phyloP scores from a whole-genome alignment of 225 moss, liverwort and hornwort genomes.

The Antitrichia curtipendula region DNA sequence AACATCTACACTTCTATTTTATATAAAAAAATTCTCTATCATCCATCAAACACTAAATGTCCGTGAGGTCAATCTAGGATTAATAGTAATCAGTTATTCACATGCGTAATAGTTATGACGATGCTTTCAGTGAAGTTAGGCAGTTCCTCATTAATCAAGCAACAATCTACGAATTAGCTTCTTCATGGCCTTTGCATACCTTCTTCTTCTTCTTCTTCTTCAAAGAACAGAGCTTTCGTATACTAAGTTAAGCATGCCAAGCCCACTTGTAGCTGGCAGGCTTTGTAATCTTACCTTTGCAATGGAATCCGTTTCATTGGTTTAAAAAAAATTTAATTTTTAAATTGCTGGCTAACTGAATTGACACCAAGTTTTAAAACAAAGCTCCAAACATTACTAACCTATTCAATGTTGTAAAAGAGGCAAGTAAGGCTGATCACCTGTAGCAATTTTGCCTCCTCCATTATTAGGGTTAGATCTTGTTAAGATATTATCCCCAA shows the following conservation, averaged over 20 bases:
- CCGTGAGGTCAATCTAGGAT: fast-evolving
- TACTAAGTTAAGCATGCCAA: no score
- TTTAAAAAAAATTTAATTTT: no score
- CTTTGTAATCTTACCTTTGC: no score
- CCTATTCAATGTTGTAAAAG: background rate
- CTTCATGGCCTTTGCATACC: background rate
- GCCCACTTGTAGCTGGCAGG: no score
- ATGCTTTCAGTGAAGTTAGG: no score
- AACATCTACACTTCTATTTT: background rate
- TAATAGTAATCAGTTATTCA: background rate
- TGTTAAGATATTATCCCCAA: background rate
- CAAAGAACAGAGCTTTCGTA: no score
- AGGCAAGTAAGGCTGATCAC: background rate
- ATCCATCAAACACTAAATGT: no score
- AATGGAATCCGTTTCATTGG: no score
- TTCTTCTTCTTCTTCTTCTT: no score
- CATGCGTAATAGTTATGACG: no score
- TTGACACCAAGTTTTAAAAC: background rate
- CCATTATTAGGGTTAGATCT: background rate
- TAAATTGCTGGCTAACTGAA: background rate
- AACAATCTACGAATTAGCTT: background rate
- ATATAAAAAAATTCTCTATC: background rate
- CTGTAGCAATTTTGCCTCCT: no score
- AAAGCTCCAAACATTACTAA: background rate
- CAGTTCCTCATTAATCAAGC: background rate